phyloP scores from a whole-genome alignment of 805 yeast species.

The Barnettozyma wickerhamii region DNA sequence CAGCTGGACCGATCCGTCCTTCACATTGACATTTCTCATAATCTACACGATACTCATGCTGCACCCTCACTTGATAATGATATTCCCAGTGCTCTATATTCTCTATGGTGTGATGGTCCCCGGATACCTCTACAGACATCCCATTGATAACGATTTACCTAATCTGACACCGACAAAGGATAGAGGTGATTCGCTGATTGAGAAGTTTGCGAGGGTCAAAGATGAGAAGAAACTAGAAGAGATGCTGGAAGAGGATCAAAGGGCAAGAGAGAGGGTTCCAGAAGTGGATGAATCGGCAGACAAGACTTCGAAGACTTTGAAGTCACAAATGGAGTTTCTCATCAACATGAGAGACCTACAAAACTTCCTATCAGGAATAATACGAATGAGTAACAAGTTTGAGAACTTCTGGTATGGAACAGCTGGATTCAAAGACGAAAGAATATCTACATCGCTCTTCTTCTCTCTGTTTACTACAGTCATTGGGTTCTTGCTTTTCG shows the following conservation, averaged over 20 bases:
- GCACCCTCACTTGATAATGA: slow-evolving; percentile 63
- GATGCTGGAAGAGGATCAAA: slow-evolving; percentile 9
- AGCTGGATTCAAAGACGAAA: slow-evolving; percentile 70
- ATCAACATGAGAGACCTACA: slow-evolving; percentile 73
- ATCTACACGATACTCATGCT: slow-evolving; percentile 63
- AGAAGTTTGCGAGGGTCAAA: slow-evolving; percentile 31
- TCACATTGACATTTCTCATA: slow-evolving; percentile 57
- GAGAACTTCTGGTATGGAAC: slow-evolving; percentile 57
- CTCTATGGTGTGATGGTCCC: slow-evolving; percentile 62
- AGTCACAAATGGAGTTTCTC: slow-evolving; percentile 36
- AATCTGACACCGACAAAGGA: slow-evolving; percentile 31
- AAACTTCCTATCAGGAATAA: slow-evolving; percentile 51
- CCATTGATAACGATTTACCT: slow-evolving; percentile 42
- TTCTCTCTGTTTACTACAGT: slow-evolving; percentile 37
- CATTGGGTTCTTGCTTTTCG: slow-evolving; percentile 37
- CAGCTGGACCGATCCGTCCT: slow-evolving; percentile 73
- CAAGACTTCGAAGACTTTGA: slow-evolving; percentile 19
- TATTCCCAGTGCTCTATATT: slow-evolving; percentile 56
- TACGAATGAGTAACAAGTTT: slow-evolving; percentile 43
- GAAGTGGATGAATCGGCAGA: slow-evolving; percentile 23
- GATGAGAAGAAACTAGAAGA: slow-evolving; percentile 18
- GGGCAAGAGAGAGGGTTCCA: slow-evolving; percentile 16
- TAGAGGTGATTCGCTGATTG: slow-evolving; percentile 52
- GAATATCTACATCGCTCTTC: slow-evolving; percentile 57
- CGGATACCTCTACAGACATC: slow-evolving; percentile 66